Evolutionary conservation across 805 yeast species (phyloP), one percentile per base, ranked within the genome.

Genomic region (Blastobotrys attinorum): DNA sequence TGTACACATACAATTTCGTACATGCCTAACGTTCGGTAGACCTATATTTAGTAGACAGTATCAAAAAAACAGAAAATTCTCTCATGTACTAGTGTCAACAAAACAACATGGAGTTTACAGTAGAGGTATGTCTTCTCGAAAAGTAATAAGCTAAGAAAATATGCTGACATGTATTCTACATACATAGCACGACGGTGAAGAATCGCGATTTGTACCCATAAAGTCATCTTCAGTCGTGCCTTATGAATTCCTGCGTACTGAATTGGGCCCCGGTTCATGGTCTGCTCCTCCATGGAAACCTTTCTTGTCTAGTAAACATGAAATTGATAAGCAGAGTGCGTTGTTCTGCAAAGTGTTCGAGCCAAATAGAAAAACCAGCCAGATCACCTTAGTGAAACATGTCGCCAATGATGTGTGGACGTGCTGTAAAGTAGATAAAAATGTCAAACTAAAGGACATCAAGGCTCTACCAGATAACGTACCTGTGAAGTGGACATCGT

Each of bases 391-490:
- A n/a, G 29, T 45, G n/a, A 43, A 47, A 27, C 32, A 31, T n/a
- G 46, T 41, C 17, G 31, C 31, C 16, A 34, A 31, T n/a, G 40
- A 43, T 21, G 21, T 48, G 27, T 51, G 48, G 43, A 18, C 41
- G 27, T 29, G 49, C 8, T 40, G 47, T 17, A 43, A 36, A 22
- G 36, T 49, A 17, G 52, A 51, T 36, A 47, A 44, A 29, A 18
- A 22, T 7, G 44, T 49, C 16, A 36, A 53, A 21, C 37, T 49
- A 35, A 37, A 47, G 15, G 55, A 51, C 36, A 32, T 51, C 21
- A 42, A 46, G 13, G 37, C 31, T 13, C 31, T 37, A 3, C 37
- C 23, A 4, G 42, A 39, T 34, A 31, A 22, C 6, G 29, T 3
- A 22, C 4, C 13, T 11, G n/a, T n/a, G n/a, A 15, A 37, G 36